Percentiles rank a stretch among this genome's conserved stretches.
Conservation (phyloP, 768 basidiomycete genomes). For the Mrakia blollopis region DNA sequence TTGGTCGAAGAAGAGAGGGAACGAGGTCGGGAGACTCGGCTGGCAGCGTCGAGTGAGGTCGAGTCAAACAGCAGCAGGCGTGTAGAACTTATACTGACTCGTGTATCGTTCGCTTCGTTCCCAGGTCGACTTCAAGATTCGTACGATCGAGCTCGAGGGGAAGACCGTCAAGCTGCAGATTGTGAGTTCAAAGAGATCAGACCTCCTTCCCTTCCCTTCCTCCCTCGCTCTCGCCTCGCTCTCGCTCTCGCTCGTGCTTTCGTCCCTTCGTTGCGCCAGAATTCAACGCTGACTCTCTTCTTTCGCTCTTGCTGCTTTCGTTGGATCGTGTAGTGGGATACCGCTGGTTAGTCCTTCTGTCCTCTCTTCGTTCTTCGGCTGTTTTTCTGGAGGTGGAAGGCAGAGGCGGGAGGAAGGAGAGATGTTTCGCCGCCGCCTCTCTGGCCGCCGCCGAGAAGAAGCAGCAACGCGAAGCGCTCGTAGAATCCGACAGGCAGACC, state of each 20-base stretch:
- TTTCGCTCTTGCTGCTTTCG: background rate
- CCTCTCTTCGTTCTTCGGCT: background rate
- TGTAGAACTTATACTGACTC: background rate
- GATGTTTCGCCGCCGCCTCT: too few relatives aligned
- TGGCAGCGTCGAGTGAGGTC: too few relatives aligned
- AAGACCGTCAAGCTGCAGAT: slow-evolving; percentile 35
- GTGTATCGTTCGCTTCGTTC: background rate
- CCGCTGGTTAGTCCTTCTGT: slow-evolving; percentile 24
- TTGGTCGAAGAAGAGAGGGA: background rate
- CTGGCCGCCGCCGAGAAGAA: too few relatives aligned
- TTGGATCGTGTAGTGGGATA: slow-evolving; percentile 28
- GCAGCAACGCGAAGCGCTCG: too few relatives aligned
- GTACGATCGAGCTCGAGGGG: slow-evolving; percentile 34
- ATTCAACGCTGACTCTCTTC: background rate
- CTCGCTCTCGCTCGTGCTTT: background rate
- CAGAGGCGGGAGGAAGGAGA: background rate
- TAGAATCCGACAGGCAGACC: too few relatives aligned
- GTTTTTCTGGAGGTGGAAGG: background rate
- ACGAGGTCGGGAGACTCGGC: too few relatives aligned
- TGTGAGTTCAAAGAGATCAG: slow-evolving; percentile 17
- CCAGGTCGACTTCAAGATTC: slow-evolving; percentile 34
- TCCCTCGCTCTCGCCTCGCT: too few relatives aligned
- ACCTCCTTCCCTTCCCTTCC: background rate
- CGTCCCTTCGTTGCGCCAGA: background rate
- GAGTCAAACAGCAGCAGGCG: background rate